These are phyloP conservation scores for Jatropha curcas DNA, from an alignment of 345 rosid genomes.

Conservation along the genomic window DNA sequence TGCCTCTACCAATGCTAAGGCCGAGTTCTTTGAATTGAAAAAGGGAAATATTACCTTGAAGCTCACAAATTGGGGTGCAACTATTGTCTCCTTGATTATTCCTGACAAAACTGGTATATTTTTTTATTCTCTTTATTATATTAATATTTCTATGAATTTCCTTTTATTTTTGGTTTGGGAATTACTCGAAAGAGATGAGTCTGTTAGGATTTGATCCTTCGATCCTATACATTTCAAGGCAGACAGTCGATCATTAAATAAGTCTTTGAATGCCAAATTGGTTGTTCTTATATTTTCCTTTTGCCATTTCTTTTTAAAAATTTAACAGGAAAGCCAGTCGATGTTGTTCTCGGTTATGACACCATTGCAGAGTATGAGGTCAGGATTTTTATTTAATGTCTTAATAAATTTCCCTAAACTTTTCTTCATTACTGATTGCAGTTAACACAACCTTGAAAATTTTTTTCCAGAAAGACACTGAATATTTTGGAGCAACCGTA, in stretches of 20 bases:
- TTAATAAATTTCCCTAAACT: too few relatives aligned
- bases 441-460: background rate
- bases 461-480: conserved; percentile 50
- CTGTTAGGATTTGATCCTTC: too few relatives aligned
- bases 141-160: too few relatives aligned
- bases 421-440: too few relatives aligned
- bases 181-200: too few relatives aligned
- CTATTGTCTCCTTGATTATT: conserved; percentile 56
- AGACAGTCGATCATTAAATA: too few relatives aligned
- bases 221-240: too few relatives aligned
- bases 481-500: conserved; percentile 67
- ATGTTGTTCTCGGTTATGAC: conserved; percentile 78
- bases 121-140: background rate
- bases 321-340: conserved; percentile 59
- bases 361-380: conserved; percentile 61
- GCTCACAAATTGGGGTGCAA: conserved; percentile 84
- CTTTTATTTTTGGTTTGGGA: too few relatives aligned
- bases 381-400: background rate
- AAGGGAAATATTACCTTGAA: conserved; percentile 61
- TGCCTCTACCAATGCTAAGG: conserved; percentile 5
- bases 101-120: conserved; percentile 77
- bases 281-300: background rate
- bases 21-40: conserved; percentile 62
- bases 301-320: background rate
- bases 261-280: too few relatives aligned